A percentile compares a stretch with the other conserved stretches of the same genome.
These are phyloP conservation scores for Comarum palustre DNA, from an alignment of 306 rosid genomes.

Conservation along the genomic window DNA sequence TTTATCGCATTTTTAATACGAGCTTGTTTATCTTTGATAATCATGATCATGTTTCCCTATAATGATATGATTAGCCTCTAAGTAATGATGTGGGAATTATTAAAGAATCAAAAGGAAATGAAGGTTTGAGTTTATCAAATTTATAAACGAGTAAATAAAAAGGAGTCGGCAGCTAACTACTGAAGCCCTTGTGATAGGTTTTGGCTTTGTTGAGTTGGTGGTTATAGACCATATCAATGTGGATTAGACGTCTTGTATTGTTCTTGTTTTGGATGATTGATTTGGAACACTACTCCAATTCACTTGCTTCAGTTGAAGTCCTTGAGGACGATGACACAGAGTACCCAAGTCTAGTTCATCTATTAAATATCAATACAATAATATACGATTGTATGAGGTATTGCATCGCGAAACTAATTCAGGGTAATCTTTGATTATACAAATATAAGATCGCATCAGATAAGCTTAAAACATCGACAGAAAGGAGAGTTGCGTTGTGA, in stretches of 20 bases:
- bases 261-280: conserved; percentile 5
- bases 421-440: too few species aligned
- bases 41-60: conserved; percentile 9
- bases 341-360: too few species aligned
- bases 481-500: background rate
- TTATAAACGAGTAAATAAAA: background rate
- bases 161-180: background rate
- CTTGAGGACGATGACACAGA: background rate
- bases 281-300: background rate
- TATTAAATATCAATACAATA: too few species aligned
- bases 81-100: conserved; percentile 8
- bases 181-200: background rate
- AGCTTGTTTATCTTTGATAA: conserved; percentile 14
- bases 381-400: too few species aligned
- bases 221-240: background rate
- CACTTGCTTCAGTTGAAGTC: background rate
- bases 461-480: background rate
- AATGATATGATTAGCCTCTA: background rate
- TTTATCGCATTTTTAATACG: conserved; percentile 1
- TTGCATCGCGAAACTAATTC: background rate
- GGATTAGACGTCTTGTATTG: conserved; percentile 23
- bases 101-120: background rate
- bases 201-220: background rate
- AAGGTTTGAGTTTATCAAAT: background rate
- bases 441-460: background rate